Evolutionary conservation across 2,329 filamentous ascomycete genomes (phyloP).

Genomic region (Talaromyces sp.): DNA sequence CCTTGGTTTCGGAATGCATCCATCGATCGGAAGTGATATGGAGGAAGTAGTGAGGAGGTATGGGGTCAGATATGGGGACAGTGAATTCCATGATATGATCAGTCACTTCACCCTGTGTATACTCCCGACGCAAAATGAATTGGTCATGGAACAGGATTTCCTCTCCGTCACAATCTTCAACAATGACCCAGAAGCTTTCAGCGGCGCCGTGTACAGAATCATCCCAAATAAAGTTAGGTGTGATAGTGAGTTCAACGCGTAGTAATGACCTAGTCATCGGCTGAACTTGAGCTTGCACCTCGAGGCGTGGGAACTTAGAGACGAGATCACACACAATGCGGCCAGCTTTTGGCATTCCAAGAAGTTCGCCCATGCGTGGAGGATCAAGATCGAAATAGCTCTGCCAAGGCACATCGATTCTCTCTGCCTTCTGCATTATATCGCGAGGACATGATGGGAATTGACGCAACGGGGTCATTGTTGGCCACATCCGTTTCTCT

Average conservation of each 20-base stretch:
- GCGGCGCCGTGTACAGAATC: constrained; percentile 79
- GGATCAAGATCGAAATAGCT: constrained; percentile 96
- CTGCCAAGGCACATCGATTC: constrained; percentile 88
- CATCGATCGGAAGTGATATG: constrained; percentile 90
- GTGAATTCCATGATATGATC: constrained; percentile 96
- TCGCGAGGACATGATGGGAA: constrained; percentile 79
- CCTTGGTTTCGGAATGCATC: constrained; percentile 95
- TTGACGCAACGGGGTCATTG: constrained; percentile 92
- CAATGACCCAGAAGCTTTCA: constrained; percentile 94
- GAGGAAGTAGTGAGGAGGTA: constrained; percentile 98
- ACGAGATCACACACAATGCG: constrained; percentile 80
- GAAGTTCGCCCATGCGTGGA: constrained; percentile 89
- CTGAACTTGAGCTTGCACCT: constrained; percentile 89
- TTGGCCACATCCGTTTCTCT: constrained; percentile 99
- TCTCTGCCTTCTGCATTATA: constrained; percentile 85
- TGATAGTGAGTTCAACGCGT: constrained; percentile 82
- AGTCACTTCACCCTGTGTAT: constrained; percentile 77
- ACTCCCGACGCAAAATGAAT: constrained; percentile 86
- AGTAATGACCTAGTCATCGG: constrained; percentile 93
- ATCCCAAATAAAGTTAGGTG: constrained; percentile 95
- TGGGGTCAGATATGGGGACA: constrained; percentile 91
- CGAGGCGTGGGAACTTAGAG: constrained; percentile 86
- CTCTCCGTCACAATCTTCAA: constrained; percentile 96
- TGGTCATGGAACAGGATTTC: constrained; percentile 93
- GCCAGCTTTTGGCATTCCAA: constrained; percentile 85